These are phyloP conservation scores for Triticum aestivum DNA, from an alignment of 176 grass and related monocot genomes.

Conservation along the genomic window DNA sequence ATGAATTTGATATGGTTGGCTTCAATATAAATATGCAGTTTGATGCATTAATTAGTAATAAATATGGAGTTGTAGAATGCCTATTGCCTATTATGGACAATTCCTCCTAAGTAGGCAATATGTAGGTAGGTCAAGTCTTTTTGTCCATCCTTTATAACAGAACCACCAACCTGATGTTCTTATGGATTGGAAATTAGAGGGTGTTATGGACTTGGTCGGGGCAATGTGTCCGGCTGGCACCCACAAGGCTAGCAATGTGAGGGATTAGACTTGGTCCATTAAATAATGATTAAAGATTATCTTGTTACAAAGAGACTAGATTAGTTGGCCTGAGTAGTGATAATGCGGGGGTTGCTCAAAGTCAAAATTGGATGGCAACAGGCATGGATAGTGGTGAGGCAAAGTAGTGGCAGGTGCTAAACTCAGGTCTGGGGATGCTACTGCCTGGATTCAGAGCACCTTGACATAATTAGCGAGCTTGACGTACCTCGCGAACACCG, in stretches of 20 bases:
- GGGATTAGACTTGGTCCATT: background rate
- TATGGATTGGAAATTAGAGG: background rate
- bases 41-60: background rate
- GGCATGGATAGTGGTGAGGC: background rate
- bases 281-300: background rate
- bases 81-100: background rate
- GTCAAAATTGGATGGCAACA: background rate
- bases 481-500: no score
- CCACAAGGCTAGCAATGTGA: background rate
- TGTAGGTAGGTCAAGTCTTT: background rate
- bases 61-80: background rate
- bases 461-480: no score
- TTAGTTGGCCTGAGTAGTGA: background rate
- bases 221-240: background rate
- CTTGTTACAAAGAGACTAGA: background rate
- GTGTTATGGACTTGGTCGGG: background rate
- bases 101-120: background rate
- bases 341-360: background rate
- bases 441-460: background rate
- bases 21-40: background rate
- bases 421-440: background rate
- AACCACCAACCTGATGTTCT: background rate
- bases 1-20: background rate
- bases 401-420: background rate
- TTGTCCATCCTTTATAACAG: constrained; percentile 5